phyloP scores from a whole-genome alignment of 176 grass and related monocot species.

The Microstegium vimineum region DNA sequence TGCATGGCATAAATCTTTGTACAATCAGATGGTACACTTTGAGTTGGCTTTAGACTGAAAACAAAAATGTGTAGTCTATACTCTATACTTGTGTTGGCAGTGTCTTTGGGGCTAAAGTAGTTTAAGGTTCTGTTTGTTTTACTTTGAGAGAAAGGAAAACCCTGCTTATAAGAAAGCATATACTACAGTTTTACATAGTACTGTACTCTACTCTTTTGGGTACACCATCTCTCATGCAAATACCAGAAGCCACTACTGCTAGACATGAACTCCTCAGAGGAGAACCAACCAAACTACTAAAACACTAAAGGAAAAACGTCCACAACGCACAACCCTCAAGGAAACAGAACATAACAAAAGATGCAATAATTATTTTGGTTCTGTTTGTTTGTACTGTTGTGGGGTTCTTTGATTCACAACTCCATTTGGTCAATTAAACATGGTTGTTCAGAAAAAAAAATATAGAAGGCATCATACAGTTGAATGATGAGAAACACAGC shows the following conservation, averaged over 20 bases:
- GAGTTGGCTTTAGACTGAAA: not conserved
- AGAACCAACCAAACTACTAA: not conserved
- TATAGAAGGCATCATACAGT: not conserved
- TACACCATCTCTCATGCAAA: not conserved
- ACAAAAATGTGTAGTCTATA: not conserved
- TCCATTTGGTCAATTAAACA: not conserved
- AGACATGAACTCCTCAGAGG: not conserved
- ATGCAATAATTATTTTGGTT: not conserved
- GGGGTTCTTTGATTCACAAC: not conserved
- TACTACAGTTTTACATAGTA: not conserved
- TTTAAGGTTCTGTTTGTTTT: not conserved
- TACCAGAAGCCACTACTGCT: not conserved
- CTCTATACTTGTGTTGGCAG: not conserved
- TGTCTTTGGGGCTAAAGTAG: not conserved
- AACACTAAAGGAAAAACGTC: not conserved
- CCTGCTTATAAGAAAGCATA: not conserved
- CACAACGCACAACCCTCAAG: not conserved
- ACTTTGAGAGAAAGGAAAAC: not conserved
- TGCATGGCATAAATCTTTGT: not conserved
- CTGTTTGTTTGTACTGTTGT: not conserved
- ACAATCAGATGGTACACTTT: not conserved
- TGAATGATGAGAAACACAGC: not conserved
- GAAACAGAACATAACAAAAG: not conserved
- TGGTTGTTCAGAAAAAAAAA: not conserved
- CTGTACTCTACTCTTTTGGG: not conserved